Conservation (phyloP, 306 rosid genomes). For the Vigna nakashimae region DNA sequence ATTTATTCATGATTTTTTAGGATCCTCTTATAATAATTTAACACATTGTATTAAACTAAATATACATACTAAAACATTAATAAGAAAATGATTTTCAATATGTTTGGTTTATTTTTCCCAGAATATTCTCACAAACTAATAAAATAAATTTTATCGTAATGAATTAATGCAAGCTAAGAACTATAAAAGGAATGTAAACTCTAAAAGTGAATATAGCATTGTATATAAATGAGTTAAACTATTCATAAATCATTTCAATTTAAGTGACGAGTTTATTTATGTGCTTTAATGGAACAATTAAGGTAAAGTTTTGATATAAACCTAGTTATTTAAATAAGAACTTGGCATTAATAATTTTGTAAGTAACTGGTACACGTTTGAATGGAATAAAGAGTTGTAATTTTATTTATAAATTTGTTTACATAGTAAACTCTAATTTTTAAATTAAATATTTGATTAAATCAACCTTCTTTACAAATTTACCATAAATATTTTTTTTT, state of each 20-base stretch:
- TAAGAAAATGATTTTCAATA: neutral
- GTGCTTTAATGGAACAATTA: neutral
- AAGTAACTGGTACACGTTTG: neutral
- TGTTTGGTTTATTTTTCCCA: neutral
- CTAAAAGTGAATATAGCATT: neutral
- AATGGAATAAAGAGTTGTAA: neutral
- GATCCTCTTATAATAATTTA: neutral
- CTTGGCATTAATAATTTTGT: neutral
- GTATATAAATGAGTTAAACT: neutral
- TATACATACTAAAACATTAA: neutral
- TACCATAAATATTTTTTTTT: neutral
- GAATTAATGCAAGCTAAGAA: neutral
- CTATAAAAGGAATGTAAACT: neutral
- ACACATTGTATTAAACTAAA: neutral
- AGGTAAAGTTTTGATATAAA: neutral
- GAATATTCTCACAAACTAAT: neutral
- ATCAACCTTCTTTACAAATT: neutral
- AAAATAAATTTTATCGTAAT: neutral
- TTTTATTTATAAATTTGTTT: neutral
- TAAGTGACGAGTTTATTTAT: neutral
- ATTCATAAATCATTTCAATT: neutral
- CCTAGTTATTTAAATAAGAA: neutral
- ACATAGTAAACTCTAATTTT: neutral
- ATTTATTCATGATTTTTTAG: constrained; percentile 23
- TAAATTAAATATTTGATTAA: neutral